Evolutionary conservation across 2,329 filamentous ascomycete genomes (phyloP), one percentile per base, ranked within the genome.

Genomic region (Ophiostoma ulmi): DNA sequence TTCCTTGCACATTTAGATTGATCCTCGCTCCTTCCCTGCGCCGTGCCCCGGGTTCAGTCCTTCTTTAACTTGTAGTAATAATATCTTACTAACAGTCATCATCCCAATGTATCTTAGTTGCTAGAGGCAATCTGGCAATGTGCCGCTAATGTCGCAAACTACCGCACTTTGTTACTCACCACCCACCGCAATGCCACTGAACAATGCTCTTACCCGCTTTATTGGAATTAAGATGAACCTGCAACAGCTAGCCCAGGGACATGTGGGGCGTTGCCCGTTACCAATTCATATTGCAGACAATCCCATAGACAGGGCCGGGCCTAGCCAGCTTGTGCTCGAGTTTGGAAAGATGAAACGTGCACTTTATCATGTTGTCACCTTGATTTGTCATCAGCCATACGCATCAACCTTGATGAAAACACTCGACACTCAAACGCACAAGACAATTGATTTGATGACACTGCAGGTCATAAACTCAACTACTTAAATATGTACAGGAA

Each of bases 171-270:
- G 44, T 48, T 20, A 1, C 44, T 22, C 52, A 58, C 22, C 52
- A 58, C n/a, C n/a, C 52, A 58, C 61, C 13, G 26, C n/a, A 11
- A 8, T 4, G 52, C 22, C 22, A 58, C 52, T 58, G 10, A 17
- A 13, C 39, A 17, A 4, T 10, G 52, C 52, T 26, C 11, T 13
- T 26, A 58, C 52, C 52, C 52, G 52, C 52, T 58, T 58, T 14
- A 63, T 35, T 63, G 20, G 58, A 63, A 63, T 63, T 58, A 58
- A 58, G 52, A 64, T 64, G 61, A 35, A 38, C 61, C 26, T n/a
- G 36, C 63, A 65, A 39, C 63, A 36, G 63, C 63, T 65, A 65
- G n/a, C 20, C 31, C 63, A 65, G 63, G 63, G 63, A 65, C 63
- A 35, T 39, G 63, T 65, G 63, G 35, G 35, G 17, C 35, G 10